Base-by-base conservation (phyloP, 352 stramenopile genomes). In the Globisporangium yorkense region DNA sequence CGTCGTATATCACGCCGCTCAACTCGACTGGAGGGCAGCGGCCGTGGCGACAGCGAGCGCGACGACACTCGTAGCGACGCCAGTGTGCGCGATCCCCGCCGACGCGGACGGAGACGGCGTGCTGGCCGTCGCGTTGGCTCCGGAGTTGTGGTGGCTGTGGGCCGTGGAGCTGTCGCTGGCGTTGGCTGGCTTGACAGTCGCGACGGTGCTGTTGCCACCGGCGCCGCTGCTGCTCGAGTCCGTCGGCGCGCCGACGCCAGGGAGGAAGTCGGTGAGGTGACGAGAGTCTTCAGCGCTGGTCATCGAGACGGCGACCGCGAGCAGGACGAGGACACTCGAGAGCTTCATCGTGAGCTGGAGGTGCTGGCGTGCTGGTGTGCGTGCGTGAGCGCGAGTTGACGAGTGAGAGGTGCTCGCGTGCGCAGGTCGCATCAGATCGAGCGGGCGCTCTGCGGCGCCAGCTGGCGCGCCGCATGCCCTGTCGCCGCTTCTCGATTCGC, bases 31-130 rank as follows among this genome's bases (percentile, higher is more conserved):
- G 27, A 63, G 40, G 31, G 50, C 57, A 18, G 57, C 57, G 21
- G 66, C 50, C 4, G 73, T 56, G 3, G 64, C 61, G 20, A 74
- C 48, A 33, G 64, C 69, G 18, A 77, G 20, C 29, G 70, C 49
- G 33, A 58, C 67, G 27, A 52, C 57, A 51, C 72, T 61, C 15
- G 46, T 57, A 3, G 63, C 33, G 0, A 70, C 37, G n/a, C 66
- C 41, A 0, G 48, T 15, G n/a, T 53, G 61, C 31, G 55, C 24
- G 15, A 18, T 12, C 12, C 16, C 51, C 5, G 56, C 45, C 16
- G 61, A 40, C 3, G 18, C 39, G 37, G 46, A 47, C 7, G 65
- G 54, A 15, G 52, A 50, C 21, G 54, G 61, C n/a, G 58, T 40
- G 27, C 40, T 64, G 50, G 33, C 43, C 3, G 40, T 55, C 3